Percentiles rank a stretch among this genome's conserved stretches.
These are phyloP conservation scores for Naganishia vaughanmartiniae DNA, from an alignment of 768 basidiomycete genomes.

Conservation along the genomic window DNA sequence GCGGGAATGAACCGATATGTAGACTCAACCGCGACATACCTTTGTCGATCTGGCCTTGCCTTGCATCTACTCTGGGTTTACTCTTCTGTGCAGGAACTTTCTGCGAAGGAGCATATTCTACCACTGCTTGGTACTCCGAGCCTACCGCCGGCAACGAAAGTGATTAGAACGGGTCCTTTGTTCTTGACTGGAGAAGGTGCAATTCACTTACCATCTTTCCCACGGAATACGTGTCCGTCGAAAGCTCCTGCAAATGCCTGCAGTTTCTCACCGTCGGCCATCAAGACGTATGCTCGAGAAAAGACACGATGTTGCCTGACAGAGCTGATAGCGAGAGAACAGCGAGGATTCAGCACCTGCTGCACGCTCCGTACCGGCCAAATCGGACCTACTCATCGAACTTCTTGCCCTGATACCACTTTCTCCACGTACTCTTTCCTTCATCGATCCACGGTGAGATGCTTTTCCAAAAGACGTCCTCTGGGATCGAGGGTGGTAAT, in stretches of 20 bases:
- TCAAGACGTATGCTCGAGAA: conserved; percentile 88
- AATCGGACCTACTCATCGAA: conserved; percentile 55
- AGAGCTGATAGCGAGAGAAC: conserved; percentile 56
- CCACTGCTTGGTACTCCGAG: conserved; percentile 78
- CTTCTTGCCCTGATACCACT: conserved; percentile 42
- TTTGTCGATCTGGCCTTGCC: conserved; percentile 84
- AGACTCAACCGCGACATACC: conserved; percentile 56
- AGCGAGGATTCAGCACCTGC: background rate
- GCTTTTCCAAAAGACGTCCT: conserved; percentile 89
- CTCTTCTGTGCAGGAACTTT: conserved; percentile 69
- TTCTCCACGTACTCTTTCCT: conserved; percentile 42
- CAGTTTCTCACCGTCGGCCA: conserved; percentile 71
- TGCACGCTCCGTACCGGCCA: conserved; percentile 60
- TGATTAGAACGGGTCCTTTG: background rate
- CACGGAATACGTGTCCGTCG: conserved; percentile 86
- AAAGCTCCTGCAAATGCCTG: conserved; percentile 75
- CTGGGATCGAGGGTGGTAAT: conserved; percentile 86
- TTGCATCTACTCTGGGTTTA: conserved; percentile 65
- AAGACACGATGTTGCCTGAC: conserved; percentile 72
- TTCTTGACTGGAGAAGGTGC: background rate
- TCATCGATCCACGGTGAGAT: conserved; percentile 65
- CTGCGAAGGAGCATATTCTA: conserved; percentile 92
- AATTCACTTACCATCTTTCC: conserved; percentile 75
- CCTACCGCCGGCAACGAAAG: conserved; percentile 56
- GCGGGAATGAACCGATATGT: background rate